A percentile compares a stretch with the other conserved stretches of the same genome.
Evolutionary conservation across 2,329 filamentous ascomycete species (phyloP).

Genomic region (Chalara sp.): DNA sequence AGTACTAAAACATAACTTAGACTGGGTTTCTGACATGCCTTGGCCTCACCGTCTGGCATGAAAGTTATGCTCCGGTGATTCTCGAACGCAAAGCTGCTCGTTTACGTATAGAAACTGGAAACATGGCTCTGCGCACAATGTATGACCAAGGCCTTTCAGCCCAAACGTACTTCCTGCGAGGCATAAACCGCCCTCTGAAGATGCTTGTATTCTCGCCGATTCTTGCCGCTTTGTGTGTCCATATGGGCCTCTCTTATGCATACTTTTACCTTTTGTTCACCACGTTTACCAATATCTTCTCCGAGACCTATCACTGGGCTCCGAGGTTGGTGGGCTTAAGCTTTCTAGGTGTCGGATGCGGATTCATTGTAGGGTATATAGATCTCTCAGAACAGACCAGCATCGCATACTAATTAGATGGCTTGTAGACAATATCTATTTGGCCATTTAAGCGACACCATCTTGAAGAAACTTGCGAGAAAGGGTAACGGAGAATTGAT

Average conservation of each 20-base stretch:
- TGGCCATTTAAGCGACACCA: conserved; percentile 32
- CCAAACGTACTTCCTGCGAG: neutral
- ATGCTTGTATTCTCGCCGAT: conserved; percentile 25
- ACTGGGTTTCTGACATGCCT: neutral
- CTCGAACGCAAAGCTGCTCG: conserved; percentile 34
- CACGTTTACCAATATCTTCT: conserved; percentile 16
- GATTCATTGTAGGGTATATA: conserved; percentile 11
- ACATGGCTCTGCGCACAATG: conserved; percentile 22
- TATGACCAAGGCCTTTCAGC: neutral
- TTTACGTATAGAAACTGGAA: conserved; percentile 38
- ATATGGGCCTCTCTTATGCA: conserved; percentile 16
- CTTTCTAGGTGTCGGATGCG: conserved; percentile 39
- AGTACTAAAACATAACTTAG: neutral
- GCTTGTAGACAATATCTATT: neutral
- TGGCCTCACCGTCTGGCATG: neutral
- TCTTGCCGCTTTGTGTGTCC: conserved; percentile 15
- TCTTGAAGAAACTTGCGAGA: conserved; percentile 31
- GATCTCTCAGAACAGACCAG: too few species aligned
- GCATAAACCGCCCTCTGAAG: neutral
- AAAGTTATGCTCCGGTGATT: conserved; percentile 26
- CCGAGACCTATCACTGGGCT: conserved; percentile 32
- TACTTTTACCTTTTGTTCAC: conserved; percentile 23
- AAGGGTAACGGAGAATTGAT: conserved; percentile 24
- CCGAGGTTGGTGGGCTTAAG: conserved; percentile 35
- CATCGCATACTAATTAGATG: too few species aligned